Conservation (phyloP, 2,329 filamentous ascomycete species). For the Trichoderma koningii region DNA sequence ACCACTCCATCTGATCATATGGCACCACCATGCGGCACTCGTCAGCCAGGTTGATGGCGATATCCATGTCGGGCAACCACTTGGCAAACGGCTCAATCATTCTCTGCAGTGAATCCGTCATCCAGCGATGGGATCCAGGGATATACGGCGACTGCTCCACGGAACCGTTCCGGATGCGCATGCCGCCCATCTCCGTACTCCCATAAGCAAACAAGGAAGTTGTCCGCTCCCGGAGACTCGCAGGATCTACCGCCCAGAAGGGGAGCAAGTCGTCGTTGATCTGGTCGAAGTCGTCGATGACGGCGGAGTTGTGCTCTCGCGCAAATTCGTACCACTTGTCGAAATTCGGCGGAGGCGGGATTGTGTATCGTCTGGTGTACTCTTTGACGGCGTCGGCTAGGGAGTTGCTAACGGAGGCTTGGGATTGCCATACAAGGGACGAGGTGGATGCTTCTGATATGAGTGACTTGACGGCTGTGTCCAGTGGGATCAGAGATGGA, state of each 20-base stretch:
- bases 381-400: constrained; percentile 42
- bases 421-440: constrained; percentile 28
- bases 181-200: constrained; percentile 44
- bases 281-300: constrained; percentile 77
- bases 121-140: constrained; percentile 39
- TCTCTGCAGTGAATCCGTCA: constrained; percentile 48
- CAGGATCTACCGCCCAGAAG: constrained; percentile 72
- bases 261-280: constrained; percentile 72
- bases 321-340: constrained; percentile 81
- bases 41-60: constrained; percentile 75
- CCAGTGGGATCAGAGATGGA: background rate
- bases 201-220: constrained; percentile 38
- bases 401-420: constrained; percentile 31
- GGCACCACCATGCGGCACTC: constrained; percentile 61
- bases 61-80: constrained; percentile 74
- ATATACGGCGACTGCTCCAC: constrained; percentile 45
- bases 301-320: constrained; percentile 57
- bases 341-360: constrained; percentile 74
- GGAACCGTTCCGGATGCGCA: constrained; percentile 63
- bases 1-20: constrained; percentile 57
- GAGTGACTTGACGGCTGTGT: constrained; percentile 29
- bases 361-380: constrained; percentile 52
- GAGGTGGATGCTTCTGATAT: constrained; percentile 26
- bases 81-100: constrained; percentile 70
- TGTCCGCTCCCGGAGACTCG: constrained; percentile 61